Evolutionary conservation across 306 rosid species (phyloP).

Genomic region (Sesbania bispinosa): DNA sequence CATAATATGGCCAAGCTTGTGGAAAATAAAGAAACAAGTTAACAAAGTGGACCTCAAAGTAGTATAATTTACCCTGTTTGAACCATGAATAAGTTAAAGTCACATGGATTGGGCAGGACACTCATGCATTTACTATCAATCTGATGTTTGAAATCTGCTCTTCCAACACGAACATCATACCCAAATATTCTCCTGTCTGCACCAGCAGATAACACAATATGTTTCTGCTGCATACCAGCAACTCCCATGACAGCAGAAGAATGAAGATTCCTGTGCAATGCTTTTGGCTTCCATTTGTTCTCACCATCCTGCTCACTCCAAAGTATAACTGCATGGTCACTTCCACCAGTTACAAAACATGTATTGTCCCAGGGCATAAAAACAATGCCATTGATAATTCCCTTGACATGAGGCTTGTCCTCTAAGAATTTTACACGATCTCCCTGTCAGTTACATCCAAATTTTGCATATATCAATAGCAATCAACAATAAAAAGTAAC

Average conservation of each 20-base stretch:
- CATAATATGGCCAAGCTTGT: conserved; percentile 1
- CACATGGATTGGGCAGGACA: conserved; percentile 83
- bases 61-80: conserved; percentile 69
- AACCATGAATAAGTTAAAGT: conserved; percentile 94
- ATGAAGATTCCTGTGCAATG: conserved; percentile 73
- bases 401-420: conserved; percentile 87
- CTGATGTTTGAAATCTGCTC: conserved; percentile 80
- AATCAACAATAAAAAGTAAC: conserved; percentile 9
- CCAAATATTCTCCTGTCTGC: conserved; percentile 90
- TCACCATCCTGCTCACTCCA: conserved; percentile 73
- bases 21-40: not conserved
- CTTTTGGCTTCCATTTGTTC: conserved; percentile 76
- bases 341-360: conserved; percentile 83
- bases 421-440: conserved; percentile 70
- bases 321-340: conserved; percentile 87
- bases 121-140: conserved; percentile 99
- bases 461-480: conserved; percentile 22
- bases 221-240: conserved; percentile 88
- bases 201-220: conserved; percentile 78
- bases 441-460: conserved; percentile 51
- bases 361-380: conserved; percentile 83
- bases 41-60: conserved; percentile 1
- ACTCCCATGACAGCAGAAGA: conserved; percentile 99
- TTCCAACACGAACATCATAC: conserved; percentile 57
- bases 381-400: conserved; percentile 74